Evolutionary conservation across 768 basidiomycete genomes (phyloP).

Genomic region (Mycena latifolia): DNA sequence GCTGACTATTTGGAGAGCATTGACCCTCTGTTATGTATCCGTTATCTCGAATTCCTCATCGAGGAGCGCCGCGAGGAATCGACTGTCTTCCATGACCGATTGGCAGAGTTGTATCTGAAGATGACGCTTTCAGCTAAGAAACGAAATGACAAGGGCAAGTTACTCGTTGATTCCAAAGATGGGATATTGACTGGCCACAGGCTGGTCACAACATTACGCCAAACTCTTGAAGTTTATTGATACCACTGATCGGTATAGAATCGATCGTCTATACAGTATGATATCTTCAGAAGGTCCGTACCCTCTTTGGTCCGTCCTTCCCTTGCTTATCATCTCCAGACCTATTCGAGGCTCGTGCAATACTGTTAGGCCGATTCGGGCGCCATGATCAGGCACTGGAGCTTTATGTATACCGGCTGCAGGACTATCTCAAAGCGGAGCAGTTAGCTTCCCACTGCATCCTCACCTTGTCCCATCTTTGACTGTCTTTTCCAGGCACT

Average conservation of each 20-base stretch:
- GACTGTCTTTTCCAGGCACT: slow-evolving; percentile 71
- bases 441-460: slow-evolving; percentile 63
- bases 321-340: slow-evolving; percentile 56
- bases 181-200: slow-evolving; percentile 19
- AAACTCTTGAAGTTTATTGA: slow-evolving; percentile 86
- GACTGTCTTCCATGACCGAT: slow-evolving; percentile 84
- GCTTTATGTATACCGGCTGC: slow-evolving; percentile 90
- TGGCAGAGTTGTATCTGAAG: slow-evolving; percentile 88
- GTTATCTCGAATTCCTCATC: slow-evolving; percentile 90
- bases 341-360: slow-evolving; percentile 91
- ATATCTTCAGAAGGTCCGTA: slow-evolving; percentile 83
- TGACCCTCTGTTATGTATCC: slow-evolving; percentile 74
- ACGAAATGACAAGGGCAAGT: slow-evolving; percentile 68
- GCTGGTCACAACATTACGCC: slow-evolving; percentile 64
- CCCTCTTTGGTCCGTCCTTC: neutral
- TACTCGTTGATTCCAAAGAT: neutral
- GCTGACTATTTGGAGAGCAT: slow-evolving; percentile 83
- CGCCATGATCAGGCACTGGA: slow-evolving; percentile 96
- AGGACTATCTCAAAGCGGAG: slow-evolving; percentile 90
- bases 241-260: slow-evolving; percentile 73
- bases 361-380: slow-evolving; percentile 89
- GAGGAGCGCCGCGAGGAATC: slow-evolving; percentile 77
- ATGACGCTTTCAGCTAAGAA: slow-evolving; percentile 73
- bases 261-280: slow-evolving; percentile 85
- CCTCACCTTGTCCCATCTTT: slow-evolving; percentile 14